Evolutionary conservation across 1,139 yeast genomes (phyloP).

Genomic region (Sugiyamaella xylanicola): DNA sequence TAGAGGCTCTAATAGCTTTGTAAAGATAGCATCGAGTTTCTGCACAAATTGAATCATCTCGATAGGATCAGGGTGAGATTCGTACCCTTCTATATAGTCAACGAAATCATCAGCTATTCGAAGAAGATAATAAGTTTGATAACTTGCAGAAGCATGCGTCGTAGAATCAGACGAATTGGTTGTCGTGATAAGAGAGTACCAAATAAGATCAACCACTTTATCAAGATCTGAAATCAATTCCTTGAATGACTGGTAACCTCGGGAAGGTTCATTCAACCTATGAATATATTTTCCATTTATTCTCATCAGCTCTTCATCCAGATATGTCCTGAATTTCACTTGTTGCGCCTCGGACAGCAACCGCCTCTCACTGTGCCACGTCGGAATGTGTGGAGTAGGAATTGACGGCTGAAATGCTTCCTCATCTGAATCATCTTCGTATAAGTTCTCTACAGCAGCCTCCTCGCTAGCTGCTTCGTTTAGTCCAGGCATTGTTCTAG

Average conservation of each 20-base stretch:
- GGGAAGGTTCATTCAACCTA: slow-evolving; percentile 47
- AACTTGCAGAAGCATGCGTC: slow-evolving; percentile 31
- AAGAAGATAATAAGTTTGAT: slow-evolving; percentile 60
- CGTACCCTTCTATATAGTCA: slow-evolving; percentile 48
- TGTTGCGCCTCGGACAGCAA: slow-evolving; percentile 51
- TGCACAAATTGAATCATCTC: slow-evolving; percentile 26
- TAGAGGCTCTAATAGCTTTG: slow-evolving; percentile 26
- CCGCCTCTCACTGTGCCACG: slow-evolving; percentile 12
- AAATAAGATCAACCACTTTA: slow-evolving; percentile 54
- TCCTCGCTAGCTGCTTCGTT: neutral
- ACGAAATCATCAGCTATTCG: slow-evolving; percentile 66
- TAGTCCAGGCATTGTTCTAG: slow-evolving; percentile 5
- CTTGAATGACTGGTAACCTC: slow-evolving; percentile 44
- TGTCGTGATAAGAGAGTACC: slow-evolving; percentile 53
- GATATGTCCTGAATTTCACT: slow-evolving; percentile 58
- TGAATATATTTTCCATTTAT: slow-evolving; percentile 69
- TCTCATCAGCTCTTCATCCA: slow-evolving; percentile 59
- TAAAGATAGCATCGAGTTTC: slow-evolving; percentile 35
- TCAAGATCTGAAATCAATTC: slow-evolving; percentile 52
- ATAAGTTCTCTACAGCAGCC: too few species aligned
- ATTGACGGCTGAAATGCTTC: slow-evolving; percentile 16
- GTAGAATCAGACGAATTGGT: slow-evolving; percentile 19
- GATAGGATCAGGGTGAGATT: slow-evolving; percentile 22
- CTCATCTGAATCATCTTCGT: slow-evolving; percentile 18
- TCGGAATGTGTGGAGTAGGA: slow-evolving; percentile 20